A percentile compares a stretch with the other conserved stretches of the same genome.
Conservation (phyloP, 441 rosid genomes). For the Adansonia grandidieri region DNA sequence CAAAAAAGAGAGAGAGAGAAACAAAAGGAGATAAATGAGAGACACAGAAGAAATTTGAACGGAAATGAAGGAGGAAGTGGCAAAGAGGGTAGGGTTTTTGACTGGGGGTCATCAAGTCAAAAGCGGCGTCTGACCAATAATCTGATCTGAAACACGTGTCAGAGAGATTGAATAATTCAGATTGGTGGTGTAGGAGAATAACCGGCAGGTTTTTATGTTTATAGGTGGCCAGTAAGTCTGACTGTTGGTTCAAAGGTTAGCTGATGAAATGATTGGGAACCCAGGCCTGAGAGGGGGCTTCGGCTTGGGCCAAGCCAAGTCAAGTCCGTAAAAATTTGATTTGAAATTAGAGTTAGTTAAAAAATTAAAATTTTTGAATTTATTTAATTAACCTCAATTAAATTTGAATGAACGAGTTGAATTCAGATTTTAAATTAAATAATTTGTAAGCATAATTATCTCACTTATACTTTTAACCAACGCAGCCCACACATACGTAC, state of each 20-base stretch:
- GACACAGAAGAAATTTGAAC: slow-evolving; percentile 39
- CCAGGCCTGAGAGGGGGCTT: no score
- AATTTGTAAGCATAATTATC: no score
- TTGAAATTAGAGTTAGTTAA: no score
- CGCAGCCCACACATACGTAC: no score
- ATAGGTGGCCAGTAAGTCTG: slow-evolving; percentile 17
- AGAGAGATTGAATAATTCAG: slow-evolving; percentile 13
- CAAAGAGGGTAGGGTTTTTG: slow-evolving; percentile 40
- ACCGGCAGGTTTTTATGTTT: slow-evolving; percentile 54
- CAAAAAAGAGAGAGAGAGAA: background rate
- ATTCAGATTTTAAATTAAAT: no score
- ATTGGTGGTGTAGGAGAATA: slow-evolving; percentile 44
- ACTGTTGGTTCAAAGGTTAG: slow-evolving; percentile 63
- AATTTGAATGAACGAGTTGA: no score
- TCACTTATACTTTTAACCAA: no score
- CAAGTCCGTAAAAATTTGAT: no score
- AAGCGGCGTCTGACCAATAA: slow-evolving; percentile 40
- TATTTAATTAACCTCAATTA: no score
- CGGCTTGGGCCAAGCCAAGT: no score
- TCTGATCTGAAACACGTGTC: slow-evolving; percentile 59
- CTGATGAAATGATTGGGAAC: slow-evolving; percentile 63
- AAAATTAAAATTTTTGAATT: no score
- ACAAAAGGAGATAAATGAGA: slow-evolving; percentile 37
- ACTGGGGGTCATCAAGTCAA: slow-evolving; percentile 54
- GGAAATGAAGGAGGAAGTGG: slow-evolving; percentile 18